Base-by-base conservation (phyloP, 2,329 filamentous ascomycete species). In the Aspergillus caelatus region DNA sequence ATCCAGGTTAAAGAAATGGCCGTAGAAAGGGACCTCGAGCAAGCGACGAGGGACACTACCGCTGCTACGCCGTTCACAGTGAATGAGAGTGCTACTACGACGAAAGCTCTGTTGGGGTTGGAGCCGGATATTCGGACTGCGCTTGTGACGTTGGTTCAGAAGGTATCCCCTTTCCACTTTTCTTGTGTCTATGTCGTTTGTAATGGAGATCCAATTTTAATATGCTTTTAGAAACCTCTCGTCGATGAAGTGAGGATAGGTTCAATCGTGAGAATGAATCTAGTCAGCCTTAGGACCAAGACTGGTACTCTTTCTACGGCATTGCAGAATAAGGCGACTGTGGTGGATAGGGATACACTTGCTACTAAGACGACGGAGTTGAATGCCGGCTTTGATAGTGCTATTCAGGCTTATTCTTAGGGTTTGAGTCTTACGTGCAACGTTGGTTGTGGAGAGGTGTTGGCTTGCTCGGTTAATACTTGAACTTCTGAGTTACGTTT, bases 1-100 rank as follows among this genome's bases (percentile, higher is more conserved):
- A 45, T 65, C 32, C 58, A 65, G n/a, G 19, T 11, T 2, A 57
- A 56, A 9, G 63, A 65, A 34, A 30, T n/a, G 7, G 28, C 50
- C 21, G 32, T 67, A 28, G 61, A 63, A 39, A 39, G 14, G 2
- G 61, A 60, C 58, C 26, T 67, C 32, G 41, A 58, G 16, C 39
- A 61, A 21, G 52, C 60, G 19, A 67, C 58, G 1, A 34, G 9
- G 6, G 63, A 67, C 45, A 58, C 58, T 1, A 43, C 61, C 21
- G 50, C 57, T 9, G 57, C 61, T 14, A 14, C 46, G 10, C 46
- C 60, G n/a, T 58, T 67, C 26, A 61, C 58, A 4, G 11, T 16
- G 1, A 21, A n/a, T 16, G 65, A 67, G 23, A 67, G 65, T 11
- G 41, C 48, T 9, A 54, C 21, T 4, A 50, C 65, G 39, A 67